Percentiles rank a stretch among this genome's conserved stretches.
phyloP scores from a whole-genome alignment of 306 rosid genomes.

The Quercus bicolor region DNA sequence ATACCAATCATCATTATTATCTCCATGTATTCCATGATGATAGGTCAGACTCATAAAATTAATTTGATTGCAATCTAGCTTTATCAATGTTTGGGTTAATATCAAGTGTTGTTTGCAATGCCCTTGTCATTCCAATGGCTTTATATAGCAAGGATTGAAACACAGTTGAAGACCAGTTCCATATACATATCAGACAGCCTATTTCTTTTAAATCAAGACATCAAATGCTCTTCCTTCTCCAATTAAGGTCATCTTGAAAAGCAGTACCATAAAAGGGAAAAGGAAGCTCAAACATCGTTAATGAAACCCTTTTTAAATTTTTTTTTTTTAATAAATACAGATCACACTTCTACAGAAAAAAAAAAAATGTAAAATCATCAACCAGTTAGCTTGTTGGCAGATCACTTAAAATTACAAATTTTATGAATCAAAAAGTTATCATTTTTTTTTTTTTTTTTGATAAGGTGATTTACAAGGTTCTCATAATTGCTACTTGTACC shows the following conservation, averaged over 20 bases:
- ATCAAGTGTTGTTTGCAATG: not conserved
- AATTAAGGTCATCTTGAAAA: not conserved
- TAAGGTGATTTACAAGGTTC: too few species aligned
- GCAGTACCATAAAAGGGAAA: not conserved
- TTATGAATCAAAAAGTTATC: too few species aligned
- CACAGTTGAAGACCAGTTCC: not conserved
- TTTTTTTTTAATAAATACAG: not conserved
- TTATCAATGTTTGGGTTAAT: not conserved
- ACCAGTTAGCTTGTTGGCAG: not conserved
- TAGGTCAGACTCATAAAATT: not conserved
- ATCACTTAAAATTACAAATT: not conserved
- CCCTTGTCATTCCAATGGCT: not conserved
- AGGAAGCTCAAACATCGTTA: not conserved
- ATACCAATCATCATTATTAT: not conserved
- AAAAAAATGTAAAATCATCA: not conserved
- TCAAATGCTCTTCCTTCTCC: not conserved
- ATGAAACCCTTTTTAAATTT: not conserved
- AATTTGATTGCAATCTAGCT: not conserved
- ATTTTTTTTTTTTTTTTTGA: too few species aligned
- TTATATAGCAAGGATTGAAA: not conserved
- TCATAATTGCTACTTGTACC: too few species aligned
- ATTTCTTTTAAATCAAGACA: not conserved
- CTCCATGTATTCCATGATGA: not conserved
- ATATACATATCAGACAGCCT: not conserved
- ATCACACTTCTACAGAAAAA: not conserved